These are phyloP conservation scores for Suaeda aralocaspica DNA, from an alignment of 148 eudicot genomes.

Conservation along the genomic window DNA sequence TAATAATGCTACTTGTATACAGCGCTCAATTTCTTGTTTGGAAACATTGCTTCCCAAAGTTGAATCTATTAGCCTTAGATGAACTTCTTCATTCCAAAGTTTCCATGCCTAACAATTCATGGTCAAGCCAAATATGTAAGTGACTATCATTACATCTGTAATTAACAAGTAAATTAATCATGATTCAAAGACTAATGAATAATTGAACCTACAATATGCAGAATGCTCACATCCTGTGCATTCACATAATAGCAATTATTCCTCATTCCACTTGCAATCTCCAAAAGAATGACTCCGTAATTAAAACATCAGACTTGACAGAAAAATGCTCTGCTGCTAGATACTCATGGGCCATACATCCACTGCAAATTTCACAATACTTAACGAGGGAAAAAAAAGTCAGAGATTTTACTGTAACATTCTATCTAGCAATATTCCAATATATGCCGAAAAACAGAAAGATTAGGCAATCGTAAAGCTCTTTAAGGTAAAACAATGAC, in stretches of 20 bases:
- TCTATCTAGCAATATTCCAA: too few species aligned
- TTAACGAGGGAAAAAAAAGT: too few species aligned
- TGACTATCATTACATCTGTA: too few species aligned
- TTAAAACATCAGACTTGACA: constrained; percentile 72
- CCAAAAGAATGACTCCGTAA: constrained; percentile 60
- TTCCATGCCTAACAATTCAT: constrained; percentile 18
- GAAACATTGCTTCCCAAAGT: constrained; percentile 10
- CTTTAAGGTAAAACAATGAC: too few species aligned
- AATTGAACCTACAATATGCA: constrained; percentile 23
- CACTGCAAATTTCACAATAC: constrained; percentile 32
- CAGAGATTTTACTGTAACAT: too few species aligned
- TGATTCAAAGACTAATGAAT: too few species aligned
- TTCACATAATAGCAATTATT: background rate
- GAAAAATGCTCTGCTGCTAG: constrained; percentile 43
- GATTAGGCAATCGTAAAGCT: too few species aligned
- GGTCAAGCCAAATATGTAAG: too few species aligned
- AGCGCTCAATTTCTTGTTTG: constrained; percentile 16
- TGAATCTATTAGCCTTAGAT: constrained; percentile 19
- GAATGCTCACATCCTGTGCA: constrained; percentile 16
- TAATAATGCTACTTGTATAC: constrained; percentile 17
- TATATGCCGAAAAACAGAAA: too few species aligned
- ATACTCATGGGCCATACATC: constrained; percentile 61
- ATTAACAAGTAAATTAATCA: too few species aligned
- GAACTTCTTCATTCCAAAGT: constrained; percentile 11
- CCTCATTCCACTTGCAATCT: constrained; percentile 41